Conservation (phyloP, 768 basidiomycete species). For the Strobilomyces echinocephalus region DNA sequence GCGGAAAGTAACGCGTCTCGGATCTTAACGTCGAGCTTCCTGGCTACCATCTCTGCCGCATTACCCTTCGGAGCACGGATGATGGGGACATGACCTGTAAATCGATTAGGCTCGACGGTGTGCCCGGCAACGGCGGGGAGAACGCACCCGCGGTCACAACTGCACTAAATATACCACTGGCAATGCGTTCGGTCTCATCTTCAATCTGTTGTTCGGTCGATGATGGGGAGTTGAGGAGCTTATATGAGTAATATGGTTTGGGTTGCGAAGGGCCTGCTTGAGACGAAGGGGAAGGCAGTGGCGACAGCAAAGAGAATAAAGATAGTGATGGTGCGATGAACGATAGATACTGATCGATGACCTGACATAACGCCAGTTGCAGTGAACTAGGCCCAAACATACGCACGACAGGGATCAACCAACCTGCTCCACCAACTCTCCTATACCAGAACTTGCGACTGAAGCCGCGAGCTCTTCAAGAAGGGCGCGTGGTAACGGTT, state of each 20-base stretch:
- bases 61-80: conserved; percentile 94
- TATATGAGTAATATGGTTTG: conserved; percentile 60
- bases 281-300: conserved; percentile 37
- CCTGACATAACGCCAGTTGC: conserved; percentile 38
- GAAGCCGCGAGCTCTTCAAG: conserved; percentile 91
- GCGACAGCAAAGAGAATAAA: conserved; percentile 84
- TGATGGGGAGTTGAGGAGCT: conserved; percentile 84
- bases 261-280: conserved; percentile 34
- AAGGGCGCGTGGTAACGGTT: conserved; percentile 80
- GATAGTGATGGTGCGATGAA: conserved; percentile 92
- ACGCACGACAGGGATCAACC: conserved; percentile 5
- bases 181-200: conserved; percentile 86
- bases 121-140: background rate
- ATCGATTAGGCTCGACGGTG: background rate
- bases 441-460: conserved; percentile 79
- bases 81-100: conserved; percentile 83
- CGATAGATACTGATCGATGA: conserved; percentile 95
- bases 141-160: conserved; percentile 77
- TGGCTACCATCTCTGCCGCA: conserved; percentile 98
- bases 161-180: conserved; percentile 87
- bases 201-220: conserved; percentile 91
- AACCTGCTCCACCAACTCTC: conserved; percentile 78
- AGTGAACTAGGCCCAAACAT: background rate
- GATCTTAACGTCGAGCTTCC: conserved; percentile 89
- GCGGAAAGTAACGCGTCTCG: conserved; percentile 76